Percentiles rank a stretch among this genome's conserved stretches.
Conservation (phyloP, 805 yeast genomes). For the Saturnispora besseyi region DNA sequence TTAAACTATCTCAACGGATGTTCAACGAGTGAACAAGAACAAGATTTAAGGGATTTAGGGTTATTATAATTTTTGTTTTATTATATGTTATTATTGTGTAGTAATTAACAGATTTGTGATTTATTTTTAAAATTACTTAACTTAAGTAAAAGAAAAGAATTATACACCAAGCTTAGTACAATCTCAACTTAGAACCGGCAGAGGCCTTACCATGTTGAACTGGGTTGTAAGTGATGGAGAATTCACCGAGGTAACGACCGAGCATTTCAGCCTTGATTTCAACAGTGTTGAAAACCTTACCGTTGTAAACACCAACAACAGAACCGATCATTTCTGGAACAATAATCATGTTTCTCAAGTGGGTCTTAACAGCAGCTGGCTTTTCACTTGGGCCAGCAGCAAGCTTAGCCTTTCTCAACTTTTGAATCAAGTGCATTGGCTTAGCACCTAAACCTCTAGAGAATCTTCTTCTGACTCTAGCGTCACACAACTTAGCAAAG, state of each 20-base stretch:
- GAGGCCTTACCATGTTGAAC: slow-evolving; percentile 86
- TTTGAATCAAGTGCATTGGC: slow-evolving; percentile 93
- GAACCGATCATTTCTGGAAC: slow-evolving; percentile 99
- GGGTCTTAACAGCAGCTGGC: slow-evolving; percentile 98
- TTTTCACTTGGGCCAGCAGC: slow-evolving; percentile 87
- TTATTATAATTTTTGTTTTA: slow-evolving; percentile 4
- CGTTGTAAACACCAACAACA: slow-evolving; percentile 98
- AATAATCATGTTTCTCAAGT: slow-evolving; percentile 96
- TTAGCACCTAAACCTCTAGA: slow-evolving; percentile 93
- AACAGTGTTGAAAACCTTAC: slow-evolving; percentile 98
- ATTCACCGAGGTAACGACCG: slow-evolving; percentile 99
- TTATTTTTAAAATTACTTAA: background rate
- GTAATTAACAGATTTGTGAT: slow-evolving; percentile 2
- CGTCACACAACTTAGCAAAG: slow-evolving; percentile 91
- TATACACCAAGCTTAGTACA: slow-evolving; percentile 23
- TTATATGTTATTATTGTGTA: background rate
- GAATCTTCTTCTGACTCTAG: slow-evolving; percentile 99
- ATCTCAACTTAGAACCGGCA: slow-evolving; percentile 31
- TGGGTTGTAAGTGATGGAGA: slow-evolving; percentile 99
- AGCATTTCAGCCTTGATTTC: slow-evolving; percentile 99
- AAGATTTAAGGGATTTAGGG: slow-evolving; percentile 66
- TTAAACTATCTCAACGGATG: slow-evolving; percentile 56
- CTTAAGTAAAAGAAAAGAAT: slow-evolving; percentile 5
- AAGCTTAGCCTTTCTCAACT: slow-evolving; percentile 94
- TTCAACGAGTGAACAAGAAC: slow-evolving; percentile 60